Evolutionary conservation across 352 stramenopile species (phyloP), one percentile per base, ranked within the genome.

Genomic region (Aphanomyces astaci): DNA sequence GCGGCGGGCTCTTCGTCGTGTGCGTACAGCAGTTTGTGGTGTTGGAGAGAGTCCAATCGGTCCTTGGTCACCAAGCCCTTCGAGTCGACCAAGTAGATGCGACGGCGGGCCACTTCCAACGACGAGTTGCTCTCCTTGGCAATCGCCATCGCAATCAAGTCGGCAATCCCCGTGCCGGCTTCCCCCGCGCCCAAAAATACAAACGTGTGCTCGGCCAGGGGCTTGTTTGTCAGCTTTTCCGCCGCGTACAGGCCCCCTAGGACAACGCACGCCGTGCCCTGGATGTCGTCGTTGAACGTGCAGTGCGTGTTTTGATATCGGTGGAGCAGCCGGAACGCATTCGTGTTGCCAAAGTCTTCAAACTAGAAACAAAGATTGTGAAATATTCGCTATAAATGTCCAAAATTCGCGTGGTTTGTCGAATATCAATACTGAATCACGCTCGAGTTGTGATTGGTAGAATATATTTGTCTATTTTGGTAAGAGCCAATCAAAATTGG

Each of bases 251-350:
- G 82, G 68, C 87, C 84, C 17, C 78, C 84, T n/a, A 96, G 77
- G 11, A 91, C 84, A 27, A 90, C 84, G 3, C 82, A 91, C 1
- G 83, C 82, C 2, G 86, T 90, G 62, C 83, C 86, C 72, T 99
- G 96, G 74, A 99, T 98, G 73, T 99, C 96, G 81, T 99, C 96
- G 77, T 98, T 98, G 77, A 97, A 98, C 4, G 82, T 90, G 73
- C 76, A 90, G 74, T 92, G 87, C 31, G 80, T 92, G 70, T 89
- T 79, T 73, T 92, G 77, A 69, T 82, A 94, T 74, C 92, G 91
- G 70, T 83, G 83, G 66, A 95, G 75, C 49, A 95, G 66, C 63
- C 90, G 73, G 73, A 95, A 95, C 36, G 87, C 87, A 5, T 87
- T 94, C 53, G 82, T 86, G 77, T 94, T 94, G 70, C 84, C 86